A percentile compares a stretch with the other conserved stretches of the same genome.
Conservation (phyloP, 176 grass and related monocot genomes). For the Zoysia japonica region DNA sequence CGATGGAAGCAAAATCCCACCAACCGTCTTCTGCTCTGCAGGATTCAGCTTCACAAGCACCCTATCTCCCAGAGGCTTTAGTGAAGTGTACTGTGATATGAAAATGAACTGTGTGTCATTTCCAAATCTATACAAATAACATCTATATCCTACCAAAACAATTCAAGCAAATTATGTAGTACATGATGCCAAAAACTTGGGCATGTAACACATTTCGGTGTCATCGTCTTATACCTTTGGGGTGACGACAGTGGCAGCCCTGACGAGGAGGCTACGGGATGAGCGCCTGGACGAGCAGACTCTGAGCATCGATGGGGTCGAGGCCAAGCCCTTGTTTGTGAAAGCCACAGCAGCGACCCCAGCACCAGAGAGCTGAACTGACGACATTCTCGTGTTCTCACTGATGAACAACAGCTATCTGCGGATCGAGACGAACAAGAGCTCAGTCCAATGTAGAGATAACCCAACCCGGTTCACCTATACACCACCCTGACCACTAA, state of each 20-base stretch:
- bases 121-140: not conserved
- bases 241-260: constrained; percentile 62
- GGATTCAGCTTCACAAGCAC: constrained; percentile 77
- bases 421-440: not conserved
- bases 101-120: not conserved
- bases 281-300: constrained; percentile 19
- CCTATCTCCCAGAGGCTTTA: constrained; percentile 82
- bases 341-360: constrained; percentile 38
- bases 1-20: constrained; percentile 82
- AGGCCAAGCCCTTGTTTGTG: constrained; percentile 32
- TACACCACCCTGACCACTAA: not conserved
- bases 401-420: not conserved
- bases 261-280: constrained; percentile 48
- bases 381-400: constrained; percentile 41
- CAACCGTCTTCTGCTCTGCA: constrained; percentile 71
- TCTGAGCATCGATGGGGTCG: not conserved
- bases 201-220: not conserved
- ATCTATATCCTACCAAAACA: not conserved
- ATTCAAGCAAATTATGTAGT: not conserved
- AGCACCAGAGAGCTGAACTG: constrained; percentile 39
- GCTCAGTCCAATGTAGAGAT: not conserved
- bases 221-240: constrained; percentile 51
- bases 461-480: not conserved
- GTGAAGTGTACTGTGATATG: constrained; percentile 65
- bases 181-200: not conserved